phyloP scores from a whole-genome alignment of 2,329 filamentous ascomycete species.

The Dactylonectria estremocensis region DNA sequence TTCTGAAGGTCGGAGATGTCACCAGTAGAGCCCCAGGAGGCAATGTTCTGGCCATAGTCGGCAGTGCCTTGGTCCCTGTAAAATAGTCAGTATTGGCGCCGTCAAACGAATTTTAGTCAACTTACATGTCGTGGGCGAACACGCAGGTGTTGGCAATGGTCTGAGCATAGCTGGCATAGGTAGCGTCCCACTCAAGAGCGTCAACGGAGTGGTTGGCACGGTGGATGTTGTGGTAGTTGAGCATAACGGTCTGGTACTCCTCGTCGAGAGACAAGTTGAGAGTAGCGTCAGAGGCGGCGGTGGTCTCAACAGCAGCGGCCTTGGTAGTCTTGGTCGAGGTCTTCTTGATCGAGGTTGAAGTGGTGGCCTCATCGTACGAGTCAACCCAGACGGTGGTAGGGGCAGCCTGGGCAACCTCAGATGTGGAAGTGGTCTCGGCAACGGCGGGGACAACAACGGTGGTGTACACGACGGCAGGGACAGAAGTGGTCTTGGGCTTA shows the following conservation, averaged over 20 bases:
- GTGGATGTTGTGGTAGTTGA: conserved; percentile 89
- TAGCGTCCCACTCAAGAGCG: conserved; percentile 75
- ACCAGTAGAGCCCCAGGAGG: conserved; percentile 68
- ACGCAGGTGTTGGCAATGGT: conserved; percentile 76
- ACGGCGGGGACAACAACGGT: not conserved
- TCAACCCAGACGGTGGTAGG: conserved; percentile 22
- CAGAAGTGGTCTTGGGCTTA: conserved; percentile 22
- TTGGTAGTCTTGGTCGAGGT: not conserved
- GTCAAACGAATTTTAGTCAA: conserved; percentile 32
- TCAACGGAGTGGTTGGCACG: conserved; percentile 84
- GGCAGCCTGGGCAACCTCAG: conserved; percentile 27
- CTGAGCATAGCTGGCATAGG: conserved; percentile 75
- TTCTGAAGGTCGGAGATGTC: conserved; percentile 58
- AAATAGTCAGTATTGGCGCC: conserved; percentile 50
- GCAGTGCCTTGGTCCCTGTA: conserved; percentile 69
- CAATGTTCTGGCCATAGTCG: conserved; percentile 94
- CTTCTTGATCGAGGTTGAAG: conserved; percentile 1
- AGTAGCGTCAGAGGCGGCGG: not conserved
- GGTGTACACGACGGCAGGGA: conserved; percentile 15
- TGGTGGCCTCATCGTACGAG: conserved; percentile 11
- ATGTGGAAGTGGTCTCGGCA: not conserved
- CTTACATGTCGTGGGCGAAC: conserved; percentile 84
- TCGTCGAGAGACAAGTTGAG: conserved; percentile 30
- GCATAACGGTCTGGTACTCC: conserved; percentile 58
- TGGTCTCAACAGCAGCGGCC: conserved; percentile 1